Percentiles rank a stretch among this genome's conserved stretches.
phyloP scores from a whole-genome alignment of 2,329 filamentous ascomycete species.

The Exophiala sideris region DNA sequence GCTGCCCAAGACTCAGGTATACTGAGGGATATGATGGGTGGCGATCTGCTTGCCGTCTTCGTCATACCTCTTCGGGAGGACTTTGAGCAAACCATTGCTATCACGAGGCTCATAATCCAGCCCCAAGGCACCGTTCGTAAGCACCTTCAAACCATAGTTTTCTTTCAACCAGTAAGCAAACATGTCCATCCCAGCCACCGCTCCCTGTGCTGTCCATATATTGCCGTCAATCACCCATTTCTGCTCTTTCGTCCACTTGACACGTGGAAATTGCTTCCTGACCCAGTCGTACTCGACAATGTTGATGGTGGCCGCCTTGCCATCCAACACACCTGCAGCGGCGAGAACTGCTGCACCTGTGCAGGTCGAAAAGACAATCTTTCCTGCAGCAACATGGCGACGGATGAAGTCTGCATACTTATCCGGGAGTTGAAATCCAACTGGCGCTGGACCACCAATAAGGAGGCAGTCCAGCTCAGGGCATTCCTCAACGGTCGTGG shows the following conservation, averaged over 20 bases:
- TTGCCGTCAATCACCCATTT: conserved; percentile 44
- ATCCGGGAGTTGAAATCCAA: not conserved
- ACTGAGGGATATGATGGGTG: not conserved
- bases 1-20: not conserved
- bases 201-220: conserved; percentile 47
- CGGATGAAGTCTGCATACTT: conserved; percentile 7
- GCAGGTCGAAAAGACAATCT: conserved; percentile 11
- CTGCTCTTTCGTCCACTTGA: conserved; percentile 44
- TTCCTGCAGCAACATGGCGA: not conserved
- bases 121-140: conserved; percentile 2
- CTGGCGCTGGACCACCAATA: conserved; percentile 4
- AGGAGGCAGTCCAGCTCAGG: conserved; percentile 9
- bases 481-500: conserved; percentile 1
- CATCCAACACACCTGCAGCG: conserved; percentile 40
- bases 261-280: conserved; percentile 36
- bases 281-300: conserved; percentile 33
- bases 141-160: conserved; percentile 30
- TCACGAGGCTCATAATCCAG: conserved; percentile 41
- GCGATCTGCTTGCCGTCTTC: conserved; percentile 1
- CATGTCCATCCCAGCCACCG: conserved; percentile 47
- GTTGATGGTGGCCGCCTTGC: conserved; percentile 44
- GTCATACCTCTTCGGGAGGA: conserved; percentile 13
- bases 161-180: conserved; percentile 40
- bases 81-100: conserved; percentile 26
- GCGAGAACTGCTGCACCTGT: conserved; percentile 26